These are phyloP conservation scores for Antitrichia curtipendula DNA, from an alignment of 225 moss, liverwort and hornwort genomes.

Conservation along the genomic window DNA sequence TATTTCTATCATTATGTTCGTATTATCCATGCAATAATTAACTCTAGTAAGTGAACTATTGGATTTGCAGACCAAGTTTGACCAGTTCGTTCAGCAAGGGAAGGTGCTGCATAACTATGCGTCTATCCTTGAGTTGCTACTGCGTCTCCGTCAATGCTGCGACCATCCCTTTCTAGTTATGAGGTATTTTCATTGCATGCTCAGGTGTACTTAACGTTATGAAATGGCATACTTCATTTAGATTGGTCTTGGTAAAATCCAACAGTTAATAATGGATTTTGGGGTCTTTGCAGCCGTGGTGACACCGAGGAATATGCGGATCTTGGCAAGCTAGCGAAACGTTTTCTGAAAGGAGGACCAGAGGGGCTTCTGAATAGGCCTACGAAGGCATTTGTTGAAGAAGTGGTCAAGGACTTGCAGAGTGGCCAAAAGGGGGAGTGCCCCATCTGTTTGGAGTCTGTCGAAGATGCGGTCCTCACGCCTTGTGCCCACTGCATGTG, in stretches of 20 bases:
- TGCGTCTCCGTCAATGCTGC: slow-evolving; percentile 82
- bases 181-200: slow-evolving; percentile 26
- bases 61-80: slow-evolving; percentile 72
- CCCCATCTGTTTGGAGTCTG: slow-evolving; percentile 77
- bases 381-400: slow-evolving; percentile 66
- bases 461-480: slow-evolving; percentile 81
- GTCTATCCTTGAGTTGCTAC: slow-evolving; percentile 75
- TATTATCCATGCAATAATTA: background rate
- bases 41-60: background rate
- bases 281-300: slow-evolving; percentile 50
- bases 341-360: slow-evolving; percentile 61
- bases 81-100: slow-evolving; percentile 90
- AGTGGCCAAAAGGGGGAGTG: slow-evolving; percentile 76
- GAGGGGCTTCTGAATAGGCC: slow-evolving; percentile 36
- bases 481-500: slow-evolving; percentile 86
- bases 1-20: background rate
- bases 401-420: slow-evolving; percentile 73
- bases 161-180: slow-evolving; percentile 86
- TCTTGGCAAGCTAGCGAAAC: slow-evolving; percentile 68
- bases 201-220: background rate
- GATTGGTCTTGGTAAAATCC: background rate
- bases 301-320: slow-evolving; percentile 85
- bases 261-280: background rate
- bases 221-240: background rate
- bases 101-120: slow-evolving; percentile 92